Percentiles rank a stretch among this genome's conserved stretches.
Conservation (phyloP, 2,329 filamentous ascomycete species). For the Penicillium sclerotiorum region DNA sequence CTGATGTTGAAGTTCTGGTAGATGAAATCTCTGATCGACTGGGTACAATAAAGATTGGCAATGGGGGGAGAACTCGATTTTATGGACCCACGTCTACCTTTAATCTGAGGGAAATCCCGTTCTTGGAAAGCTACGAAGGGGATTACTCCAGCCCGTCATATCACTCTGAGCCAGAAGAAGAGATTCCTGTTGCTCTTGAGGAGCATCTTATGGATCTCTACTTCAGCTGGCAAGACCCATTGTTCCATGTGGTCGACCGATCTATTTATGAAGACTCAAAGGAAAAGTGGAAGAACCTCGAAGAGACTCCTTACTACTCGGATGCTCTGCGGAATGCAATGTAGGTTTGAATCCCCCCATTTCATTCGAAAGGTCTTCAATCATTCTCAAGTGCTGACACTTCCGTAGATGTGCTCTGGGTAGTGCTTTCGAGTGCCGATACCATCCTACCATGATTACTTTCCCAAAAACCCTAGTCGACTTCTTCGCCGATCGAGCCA, state of each 20-base stretch:
- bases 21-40: conserved; percentile 36
- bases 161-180: conserved; percentile 27
- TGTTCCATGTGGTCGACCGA: conserved; percentile 40
- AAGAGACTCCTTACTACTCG: conserved; percentile 27
- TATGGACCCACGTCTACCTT: conserved; percentile 40
- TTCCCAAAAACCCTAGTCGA: conserved; percentile 40
- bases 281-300: conserved; percentile 15
- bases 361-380: no score
- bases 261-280: conserved; percentile 24
- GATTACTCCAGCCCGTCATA: conserved; percentile 11
- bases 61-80: conserved; percentile 36
- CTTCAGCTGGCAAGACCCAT: conserved; percentile 46
- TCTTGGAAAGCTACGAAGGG: no score
- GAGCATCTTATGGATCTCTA: conserved; percentile 42
- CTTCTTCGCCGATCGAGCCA: conserved; percentile 42
- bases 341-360: no score
- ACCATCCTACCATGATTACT: conserved; percentile 34
- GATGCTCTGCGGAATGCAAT: conserved; percentile 30
- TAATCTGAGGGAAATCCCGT: conserved; percentile 30
- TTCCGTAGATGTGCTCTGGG: conserved; percentile 38
- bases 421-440: conserved; percentile 38
- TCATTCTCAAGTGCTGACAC: no score
- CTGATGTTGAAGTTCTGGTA: conserved; percentile 30
- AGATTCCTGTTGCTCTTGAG: conserved; percentile 33
- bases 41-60: conserved; percentile 35